Percentiles rank a stretch among this genome's conserved stretches.
phyloP scores from a whole-genome alignment of 768 basidiomycete genomes.

The Mycena maculata region DNA sequence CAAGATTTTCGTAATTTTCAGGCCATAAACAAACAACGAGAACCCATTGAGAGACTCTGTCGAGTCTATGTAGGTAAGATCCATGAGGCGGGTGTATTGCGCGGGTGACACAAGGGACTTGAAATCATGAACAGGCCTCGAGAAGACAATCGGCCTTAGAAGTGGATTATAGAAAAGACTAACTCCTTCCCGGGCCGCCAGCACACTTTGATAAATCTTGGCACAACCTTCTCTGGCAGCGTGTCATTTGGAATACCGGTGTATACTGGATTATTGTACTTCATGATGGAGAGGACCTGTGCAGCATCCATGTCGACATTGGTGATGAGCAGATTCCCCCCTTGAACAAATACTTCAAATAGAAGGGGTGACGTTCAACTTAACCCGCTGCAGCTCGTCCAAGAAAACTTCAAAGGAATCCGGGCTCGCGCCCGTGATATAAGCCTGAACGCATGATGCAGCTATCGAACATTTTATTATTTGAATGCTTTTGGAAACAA shows the following conservation, averaged over 20 bases:
- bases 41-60: neutral
- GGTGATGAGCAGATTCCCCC: neutral
- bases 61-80: slow-evolving; percentile 7
- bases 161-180: neutral
- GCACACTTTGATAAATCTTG: neutral
- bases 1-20: neutral
- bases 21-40: neutral
- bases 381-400: too few relatives aligned
- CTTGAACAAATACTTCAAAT: slow-evolving; percentile 1
- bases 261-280: neutral
- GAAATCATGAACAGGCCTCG: too few relatives aligned
- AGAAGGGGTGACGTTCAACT: too few relatives aligned
- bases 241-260: neutral
- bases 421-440: too few relatives aligned
- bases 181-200: neutral
- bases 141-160: neutral
- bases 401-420: too few relatives aligned
- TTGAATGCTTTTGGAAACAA: neutral
- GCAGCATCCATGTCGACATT: too few relatives aligned
- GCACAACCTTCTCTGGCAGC: neutral
- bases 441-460: too few relatives aligned
- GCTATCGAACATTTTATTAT: neutral
- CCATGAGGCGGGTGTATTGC: neutral
- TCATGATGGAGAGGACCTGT: slow-evolving; percentile 6
- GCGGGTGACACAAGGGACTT: neutral